These are phyloP conservation scores for Botryosphaeria agaves DNA, from an alignment of 2,329 filamentous ascomycete species.

Conservation along the genomic window DNA sequence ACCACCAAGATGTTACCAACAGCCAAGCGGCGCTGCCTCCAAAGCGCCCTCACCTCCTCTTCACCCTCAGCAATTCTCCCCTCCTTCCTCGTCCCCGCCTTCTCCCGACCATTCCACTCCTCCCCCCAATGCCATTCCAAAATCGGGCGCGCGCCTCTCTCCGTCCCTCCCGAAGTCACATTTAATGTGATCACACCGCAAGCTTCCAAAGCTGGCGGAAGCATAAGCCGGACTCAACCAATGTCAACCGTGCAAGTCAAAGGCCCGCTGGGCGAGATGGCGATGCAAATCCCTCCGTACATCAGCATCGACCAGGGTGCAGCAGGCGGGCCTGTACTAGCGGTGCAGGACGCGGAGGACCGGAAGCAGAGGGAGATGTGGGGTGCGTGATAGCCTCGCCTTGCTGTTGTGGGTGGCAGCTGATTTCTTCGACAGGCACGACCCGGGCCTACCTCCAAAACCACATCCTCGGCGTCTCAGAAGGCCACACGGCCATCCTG, in stretches of 20 bases:
- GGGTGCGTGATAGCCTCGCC: conserved; percentile 40
- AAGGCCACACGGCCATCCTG: conserved; percentile 88
- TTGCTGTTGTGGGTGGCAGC: not conserved
- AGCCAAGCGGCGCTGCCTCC: conserved; percentile 41
- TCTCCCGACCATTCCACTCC: conserved; percentile 48
- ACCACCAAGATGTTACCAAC: conserved; percentile 43
- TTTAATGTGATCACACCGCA: conserved; percentile 50
- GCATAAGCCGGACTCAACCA: conserved; percentile 42
- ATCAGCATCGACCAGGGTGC: conserved; percentile 53
- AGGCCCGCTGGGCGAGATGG: conserved; percentile 67
- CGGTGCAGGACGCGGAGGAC: conserved; percentile 47
- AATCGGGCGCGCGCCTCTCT: conserved; percentile 66
- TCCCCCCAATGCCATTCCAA: conserved; percentile 55
- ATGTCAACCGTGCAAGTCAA: conserved; percentile 56
- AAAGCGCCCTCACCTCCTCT: conserved; percentile 34
- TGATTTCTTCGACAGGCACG: conserved; percentile 42
- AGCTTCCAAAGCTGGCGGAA: conserved; percentile 33
- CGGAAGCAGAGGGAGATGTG: conserved; percentile 87
- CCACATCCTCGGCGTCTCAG: conserved; percentile 82
- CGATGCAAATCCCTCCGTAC: conserved; percentile 63
- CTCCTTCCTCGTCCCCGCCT: conserved; percentile 38
- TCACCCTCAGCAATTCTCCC: conserved; percentile 40
- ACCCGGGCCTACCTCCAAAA: conserved; percentile 80
- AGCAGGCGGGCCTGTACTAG: conserved; percentile 46
- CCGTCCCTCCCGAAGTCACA: conserved; percentile 70